Evolutionary conservation across 1,139 yeast species (phyloP).

Genomic region (Debaryomyces udenii): DNA sequence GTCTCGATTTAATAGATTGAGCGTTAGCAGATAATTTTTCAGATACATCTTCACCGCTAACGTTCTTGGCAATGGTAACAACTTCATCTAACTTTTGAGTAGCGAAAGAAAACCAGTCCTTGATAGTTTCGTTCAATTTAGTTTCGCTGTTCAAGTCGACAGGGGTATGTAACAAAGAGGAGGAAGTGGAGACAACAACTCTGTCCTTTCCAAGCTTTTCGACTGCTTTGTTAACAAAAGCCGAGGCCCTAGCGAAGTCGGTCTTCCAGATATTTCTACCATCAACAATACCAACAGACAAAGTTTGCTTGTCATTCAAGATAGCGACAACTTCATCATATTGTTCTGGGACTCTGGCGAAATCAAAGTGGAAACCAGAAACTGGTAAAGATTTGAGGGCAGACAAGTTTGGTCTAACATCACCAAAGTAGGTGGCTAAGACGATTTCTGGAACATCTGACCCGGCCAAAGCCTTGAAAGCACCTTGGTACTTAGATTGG

Average conservation of each 20-base stretch:
- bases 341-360: constrained; percentile 96
- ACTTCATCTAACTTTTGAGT: constrained; percentile 94
- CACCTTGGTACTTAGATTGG: constrained; percentile 83
- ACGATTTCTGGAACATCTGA: constrained; percentile 75
- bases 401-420: constrained; percentile 92
- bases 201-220: constrained; percentile 85
- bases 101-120: constrained; percentile 98
- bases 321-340: constrained; percentile 77
- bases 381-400: constrained; percentile 91
- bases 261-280: constrained; percentile 99
- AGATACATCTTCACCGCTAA: constrained; percentile 74
- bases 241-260: constrained; percentile 85
- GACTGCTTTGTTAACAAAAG: constrained; percentile 77
- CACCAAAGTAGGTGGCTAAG: constrained; percentile 95
- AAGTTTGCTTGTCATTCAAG: constrained; percentile 64
- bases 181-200: constrained; percentile 90
- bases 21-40: constrained; percentile 81
- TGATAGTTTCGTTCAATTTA: constrained; percentile 86
- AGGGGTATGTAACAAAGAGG: constrained; percentile 97
- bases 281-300: constrained; percentile 96
- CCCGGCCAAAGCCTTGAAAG: constrained; percentile 71
- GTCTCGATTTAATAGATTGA: constrained; percentile 82
- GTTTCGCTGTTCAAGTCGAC: constrained; percentile 91
- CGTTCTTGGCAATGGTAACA: constrained; percentile 87
- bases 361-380: constrained; percentile 95